Evolutionary conservation across 108 stramenopile species (phyloP), one percentile per base, ranked within the genome.

Genomic region (Ochromonas danica): DNA sequence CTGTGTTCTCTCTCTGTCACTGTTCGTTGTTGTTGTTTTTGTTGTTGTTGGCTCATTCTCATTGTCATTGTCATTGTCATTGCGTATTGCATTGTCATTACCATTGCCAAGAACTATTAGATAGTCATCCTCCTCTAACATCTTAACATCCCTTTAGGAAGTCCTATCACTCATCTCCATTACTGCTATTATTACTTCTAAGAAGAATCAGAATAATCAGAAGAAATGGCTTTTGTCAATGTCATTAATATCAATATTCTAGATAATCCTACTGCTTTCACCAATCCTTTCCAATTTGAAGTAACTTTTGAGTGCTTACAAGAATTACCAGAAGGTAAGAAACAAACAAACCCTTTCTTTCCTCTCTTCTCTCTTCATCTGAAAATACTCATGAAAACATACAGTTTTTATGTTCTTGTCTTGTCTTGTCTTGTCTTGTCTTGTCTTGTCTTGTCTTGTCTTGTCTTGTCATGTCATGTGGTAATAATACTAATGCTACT

Each of bases 241-340:
- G 81, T 89, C 41, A 81, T 82, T 0, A 83, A 87, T 43, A 84
- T 89, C 22, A 36, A 93, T 93, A 95, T 96, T 61, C 86, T 96
- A 72, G 94, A 96, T 88, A 99, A 99, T 85, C 98, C 98, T 30
- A 89, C 93, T 31, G 77, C 79, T 42, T 96, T 96, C 82, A 80
- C 81, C n/a, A 93, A 90, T 79, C 94, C 95, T 1, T 95, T 99
- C 83, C 91, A 94, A 84, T 99, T 99, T 82, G 96, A 99, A 87
- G 94, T 99, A 63, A 98, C 96, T 14, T 98, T 99, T 83, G 98
- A 99, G 85, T 97, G 96, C 82, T 82, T 94, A 22, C 91, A 92
- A 87, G 92, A 91, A 80, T 82, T 96, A 2, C 87, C 85, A 33
- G 87, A 87, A 70, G 86, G 86, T 81, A 78, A 14, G 41, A 25